phyloP scores from a whole-genome alignment of 2,329 filamentous ascomycete genomes.

The Teratosphaeria pseudoeucalypti region DNA sequence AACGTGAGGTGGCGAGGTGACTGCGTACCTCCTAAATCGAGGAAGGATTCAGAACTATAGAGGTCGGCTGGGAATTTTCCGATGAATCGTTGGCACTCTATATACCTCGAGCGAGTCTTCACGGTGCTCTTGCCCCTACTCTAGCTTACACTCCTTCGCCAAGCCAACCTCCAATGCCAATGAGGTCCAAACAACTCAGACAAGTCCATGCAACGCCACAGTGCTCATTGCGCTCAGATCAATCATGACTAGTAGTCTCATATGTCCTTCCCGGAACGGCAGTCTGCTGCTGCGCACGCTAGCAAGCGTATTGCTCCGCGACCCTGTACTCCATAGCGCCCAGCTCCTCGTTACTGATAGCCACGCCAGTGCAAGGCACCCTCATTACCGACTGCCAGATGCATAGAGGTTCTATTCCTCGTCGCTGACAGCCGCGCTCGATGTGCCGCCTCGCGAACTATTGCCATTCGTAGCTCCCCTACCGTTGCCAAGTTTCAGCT shows the following conservation, averaged over 20 bases:
- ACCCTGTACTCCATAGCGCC: neutral
- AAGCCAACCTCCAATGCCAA: neutral
- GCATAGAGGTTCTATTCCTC: constrained; percentile 33
- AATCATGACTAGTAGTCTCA: neutral
- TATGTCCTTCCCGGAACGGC: neutral
- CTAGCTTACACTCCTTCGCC: neutral
- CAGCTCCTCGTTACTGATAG: neutral
- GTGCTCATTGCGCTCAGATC: neutral
- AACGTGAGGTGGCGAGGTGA: neutral
- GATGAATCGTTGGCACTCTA: neutral
- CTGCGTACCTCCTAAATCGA: neutral
- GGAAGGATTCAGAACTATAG: neutral
- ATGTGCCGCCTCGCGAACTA: constrained; percentile 31
- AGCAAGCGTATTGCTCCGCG: neutral
- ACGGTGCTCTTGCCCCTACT: neutral
- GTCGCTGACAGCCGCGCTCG: constrained; percentile 41
- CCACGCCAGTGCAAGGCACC: neutral
- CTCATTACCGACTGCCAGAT: neutral
- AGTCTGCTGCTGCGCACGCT: neutral
- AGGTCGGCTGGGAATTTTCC: neutral
- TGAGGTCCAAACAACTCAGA: neutral
- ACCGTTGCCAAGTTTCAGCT: constrained; percentile 52
- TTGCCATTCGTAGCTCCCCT: constrained; percentile 3
- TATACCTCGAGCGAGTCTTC: neutral
- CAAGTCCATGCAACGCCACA: neutral